Conservation (phyloP, 768 basidiomycete genomes). For the Mycena rebaudengoi region DNA sequence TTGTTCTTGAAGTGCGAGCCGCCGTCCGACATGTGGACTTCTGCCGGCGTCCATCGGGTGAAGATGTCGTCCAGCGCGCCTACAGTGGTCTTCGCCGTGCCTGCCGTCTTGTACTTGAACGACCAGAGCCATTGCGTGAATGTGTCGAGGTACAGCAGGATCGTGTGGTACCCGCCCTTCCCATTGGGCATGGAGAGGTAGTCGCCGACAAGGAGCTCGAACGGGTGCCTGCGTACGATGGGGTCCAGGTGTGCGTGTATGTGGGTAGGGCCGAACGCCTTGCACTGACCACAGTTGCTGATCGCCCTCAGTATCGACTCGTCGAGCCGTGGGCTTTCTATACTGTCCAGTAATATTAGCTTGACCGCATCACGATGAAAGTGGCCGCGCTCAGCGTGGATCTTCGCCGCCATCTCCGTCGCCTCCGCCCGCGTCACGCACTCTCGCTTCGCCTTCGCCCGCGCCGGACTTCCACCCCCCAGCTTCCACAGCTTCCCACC, state of each 20-base stretch:
- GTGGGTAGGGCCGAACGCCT: constrained; percentile 31
- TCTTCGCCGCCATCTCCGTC: constrained; percentile 10
- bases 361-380: constrained; percentile 33
- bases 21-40: constrained; percentile 35
- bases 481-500: constrained; percentile 19
- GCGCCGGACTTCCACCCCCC: not conserved
- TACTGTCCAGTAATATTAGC: constrained; percentile 18
- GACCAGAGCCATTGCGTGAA: constrained; percentile 28
- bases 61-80: no score
- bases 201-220: constrained; percentile 36
- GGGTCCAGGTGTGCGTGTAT: constrained; percentile 36
- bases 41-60: no score
- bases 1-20: constrained; percentile 33
- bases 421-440: constrained; percentile 11
- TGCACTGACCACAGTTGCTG: constrained; percentile 32
- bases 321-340: constrained; percentile 27
- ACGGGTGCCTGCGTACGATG: constrained; percentile 34
- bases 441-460: not conserved
- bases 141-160: constrained; percentile 25
- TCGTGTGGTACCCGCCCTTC: constrained; percentile 29
- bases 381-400: constrained; percentile 23
- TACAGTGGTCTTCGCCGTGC: constrained; percentile 2
- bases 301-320: constrained; percentile 29
- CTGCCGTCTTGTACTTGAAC: constrained; percentile 19
- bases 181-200: constrained; percentile 36